These are phyloP conservation scores for Auricularia sp. DNA, from an alignment of 768 basidiomycete species.

Conservation along the genomic window DNA sequence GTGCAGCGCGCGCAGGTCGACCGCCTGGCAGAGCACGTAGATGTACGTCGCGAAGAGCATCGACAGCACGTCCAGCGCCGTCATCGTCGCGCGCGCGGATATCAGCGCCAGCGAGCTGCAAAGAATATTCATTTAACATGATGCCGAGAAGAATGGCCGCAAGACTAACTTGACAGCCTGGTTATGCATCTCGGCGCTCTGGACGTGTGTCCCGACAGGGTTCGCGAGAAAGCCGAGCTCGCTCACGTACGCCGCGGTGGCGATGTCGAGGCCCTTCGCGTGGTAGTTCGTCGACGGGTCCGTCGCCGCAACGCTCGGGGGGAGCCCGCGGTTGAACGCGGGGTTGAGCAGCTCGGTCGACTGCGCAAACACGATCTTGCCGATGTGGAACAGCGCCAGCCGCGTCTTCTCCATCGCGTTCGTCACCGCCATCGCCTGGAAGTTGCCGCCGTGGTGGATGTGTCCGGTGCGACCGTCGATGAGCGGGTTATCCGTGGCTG, in stretches of 20 bases:
- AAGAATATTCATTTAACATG: no score
- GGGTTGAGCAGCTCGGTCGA: conserved; percentile 67
- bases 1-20: conserved; percentile 73
- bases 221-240: conserved; percentile 77
- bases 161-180: conserved; percentile 68
- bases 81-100: conserved; percentile 70
- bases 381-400: conserved; percentile 56
- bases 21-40: conserved; percentile 72
- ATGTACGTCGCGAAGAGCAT: conserved; percentile 67
- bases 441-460: conserved; percentile 79
- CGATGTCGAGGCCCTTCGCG: conserved; percentile 78
- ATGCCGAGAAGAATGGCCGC: no score
- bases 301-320: conserved; percentile 67
- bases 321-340: conserved; percentile 73
- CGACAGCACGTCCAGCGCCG: conserved; percentile 67
- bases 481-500: conserved; percentile 82
- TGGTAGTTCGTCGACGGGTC: conserved; percentile 78
- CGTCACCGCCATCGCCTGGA: conserved; percentile 80
- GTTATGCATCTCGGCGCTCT: conserved; percentile 87
- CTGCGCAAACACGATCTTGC: conserved; percentile 60
- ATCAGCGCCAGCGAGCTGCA: conserved; percentile 66
- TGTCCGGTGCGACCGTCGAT: conserved; percentile 55
- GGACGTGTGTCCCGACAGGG: conserved; percentile 76
- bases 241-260: conserved; percentile 66
- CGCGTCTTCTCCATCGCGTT: conserved; percentile 86